phyloP scores from a whole-genome alignment of 2,329 filamentous ascomycete species.

The Alternaria alternata region DNA sequence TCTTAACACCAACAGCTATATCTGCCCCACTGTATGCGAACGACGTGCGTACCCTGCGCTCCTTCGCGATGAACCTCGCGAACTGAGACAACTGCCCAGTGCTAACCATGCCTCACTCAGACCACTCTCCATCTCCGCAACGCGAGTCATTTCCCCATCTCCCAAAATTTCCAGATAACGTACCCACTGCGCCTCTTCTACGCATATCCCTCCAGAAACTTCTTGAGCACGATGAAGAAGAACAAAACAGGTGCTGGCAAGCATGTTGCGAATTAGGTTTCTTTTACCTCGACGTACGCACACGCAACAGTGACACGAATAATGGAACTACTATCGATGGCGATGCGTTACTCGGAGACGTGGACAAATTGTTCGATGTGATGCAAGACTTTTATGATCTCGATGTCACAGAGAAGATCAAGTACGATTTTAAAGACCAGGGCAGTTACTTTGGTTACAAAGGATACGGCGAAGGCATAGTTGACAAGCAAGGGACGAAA shows the following conservation, averaged over 20 bases:
- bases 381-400: constrained; percentile 59
- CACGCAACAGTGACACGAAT: background rate
- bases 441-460: constrained; percentile 63
- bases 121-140: constrained; percentile 22
- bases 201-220: constrained; percentile 54
- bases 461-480: constrained; percentile 56
- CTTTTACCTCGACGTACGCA: constrained; percentile 63
- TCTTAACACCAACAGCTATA: background rate
- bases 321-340: constrained; percentile 38
- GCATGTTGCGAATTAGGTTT: constrained; percentile 62
- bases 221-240: constrained; percentile 43
- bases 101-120: constrained; percentile 33
- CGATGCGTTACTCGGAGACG: constrained; percentile 52
- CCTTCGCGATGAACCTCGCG: background rate
- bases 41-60: background rate
- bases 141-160: constrained; percentile 39
- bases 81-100: background rate
- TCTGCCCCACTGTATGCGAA: background rate
- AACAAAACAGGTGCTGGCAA: constrained; percentile 51
- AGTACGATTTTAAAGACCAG: constrained; percentile 62
- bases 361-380: constrained; percentile 57
- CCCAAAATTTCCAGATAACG: constrained; percentile 53
- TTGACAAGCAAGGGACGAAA: constrained; percentile 58
- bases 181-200: constrained; percentile 53
- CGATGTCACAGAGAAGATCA: constrained; percentile 60